These are phyloP conservation scores for Wolfiporia cocos DNA, from an alignment of 1,284 basidiomycete genomes.

Conservation along the genomic window DNA sequence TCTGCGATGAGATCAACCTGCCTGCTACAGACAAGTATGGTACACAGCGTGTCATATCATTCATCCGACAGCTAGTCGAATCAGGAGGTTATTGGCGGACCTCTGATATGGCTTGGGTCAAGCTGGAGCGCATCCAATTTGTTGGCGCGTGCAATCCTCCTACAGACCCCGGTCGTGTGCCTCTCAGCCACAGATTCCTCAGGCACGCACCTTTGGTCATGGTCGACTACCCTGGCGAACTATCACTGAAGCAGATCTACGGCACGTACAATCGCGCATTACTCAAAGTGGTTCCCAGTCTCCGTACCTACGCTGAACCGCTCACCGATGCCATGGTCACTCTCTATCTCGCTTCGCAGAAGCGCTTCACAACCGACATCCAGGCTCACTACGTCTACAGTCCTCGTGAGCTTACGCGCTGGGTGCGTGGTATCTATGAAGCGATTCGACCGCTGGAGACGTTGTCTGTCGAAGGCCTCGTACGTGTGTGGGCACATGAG, in stretches of 20 bases:
- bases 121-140: slow-evolving; percentile 96
- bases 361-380: slow-evolving; percentile 89
- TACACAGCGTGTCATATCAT: slow-evolving; percentile 97
- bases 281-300: slow-evolving; percentile 92
- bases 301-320: slow-evolving; percentile 90
- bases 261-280: slow-evolving; percentile 97
- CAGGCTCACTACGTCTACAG: slow-evolving; percentile 99
- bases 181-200: slow-evolving; percentile 93
- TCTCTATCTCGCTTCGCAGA: slow-evolving; percentile 93
- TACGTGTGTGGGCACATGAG: slow-evolving; percentile 98
- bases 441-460: slow-evolving; percentile 91
- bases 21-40: slow-evolving; percentile 98
- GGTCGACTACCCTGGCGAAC: slow-evolving; percentile 98
- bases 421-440: slow-evolving; percentile 97
- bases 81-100: slow-evolving; percentile 94
- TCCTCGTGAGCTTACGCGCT: slow-evolving; percentile 97
- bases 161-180: slow-evolving; percentile 99
- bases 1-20: slow-evolving; percentile 99
- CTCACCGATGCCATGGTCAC: slow-evolving; percentile 97
- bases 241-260: slow-evolving; percentile 98
- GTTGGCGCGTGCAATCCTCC: slow-evolving; percentile 99
- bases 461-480: slow-evolving; percentile 88
- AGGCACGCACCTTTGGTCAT: slow-evolving; percentile 98
- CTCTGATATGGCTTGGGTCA: slow-evolving; percentile 95
- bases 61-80: slow-evolving; percentile 96